phyloP scores from a whole-genome alignment of 2,329 filamentous ascomycete genomes.

The Fusarium piperis region DNA sequence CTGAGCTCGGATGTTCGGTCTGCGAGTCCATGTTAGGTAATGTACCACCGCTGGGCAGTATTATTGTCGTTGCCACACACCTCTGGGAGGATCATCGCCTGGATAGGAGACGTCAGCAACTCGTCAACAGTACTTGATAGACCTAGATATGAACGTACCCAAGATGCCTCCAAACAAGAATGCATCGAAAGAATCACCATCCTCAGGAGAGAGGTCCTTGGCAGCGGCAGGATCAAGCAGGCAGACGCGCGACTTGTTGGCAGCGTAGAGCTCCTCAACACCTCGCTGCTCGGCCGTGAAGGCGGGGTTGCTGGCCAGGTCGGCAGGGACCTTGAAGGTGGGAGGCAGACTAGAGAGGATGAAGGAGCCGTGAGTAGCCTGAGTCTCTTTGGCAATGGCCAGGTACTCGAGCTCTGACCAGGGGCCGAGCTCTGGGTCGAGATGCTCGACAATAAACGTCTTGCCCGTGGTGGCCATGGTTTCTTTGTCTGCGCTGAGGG shows the following conservation, averaged over 20 bases:
- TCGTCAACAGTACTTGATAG: not conserved
- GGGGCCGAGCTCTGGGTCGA: slow-evolving; percentile 90
- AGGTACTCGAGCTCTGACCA: slow-evolving; percentile 97
- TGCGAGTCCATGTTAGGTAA: slow-evolving; percentile 49
- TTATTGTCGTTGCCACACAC: slow-evolving; percentile 59
- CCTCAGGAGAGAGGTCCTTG: slow-evolving; percentile 83
- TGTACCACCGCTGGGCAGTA: not conserved
- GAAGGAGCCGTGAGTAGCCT: slow-evolving; percentile 73
- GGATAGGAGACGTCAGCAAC: slow-evolving; percentile 26
- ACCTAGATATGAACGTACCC: slow-evolving; percentile 62
- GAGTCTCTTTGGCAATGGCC: slow-evolving; percentile 84
- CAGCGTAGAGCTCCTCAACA: slow-evolving; percentile 83
- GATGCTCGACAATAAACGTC: slow-evolving; percentile 94
- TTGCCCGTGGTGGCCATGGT: slow-evolving; percentile 60
- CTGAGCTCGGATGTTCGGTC: slow-evolving; percentile 96
- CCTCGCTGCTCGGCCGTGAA: slow-evolving; percentile 79
- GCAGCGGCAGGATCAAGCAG: slow-evolving; percentile 87
- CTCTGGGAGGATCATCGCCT: slow-evolving; percentile 94
- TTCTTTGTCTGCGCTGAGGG: slow-evolving; percentile 27
- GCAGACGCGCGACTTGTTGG: slow-evolving; percentile 80
- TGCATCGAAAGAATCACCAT: slow-evolving; percentile 84
- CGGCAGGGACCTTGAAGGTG: slow-evolving; percentile 71
- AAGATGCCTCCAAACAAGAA: slow-evolving; percentile 97
- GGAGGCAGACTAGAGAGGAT: slow-evolving; percentile 83
- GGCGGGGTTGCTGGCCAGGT: slow-evolving; percentile 64